Evolutionary conservation across 2,329 filamentous ascomycete genomes (phyloP).

Genomic region (Teratosphaeriaceae sp.): DNA sequence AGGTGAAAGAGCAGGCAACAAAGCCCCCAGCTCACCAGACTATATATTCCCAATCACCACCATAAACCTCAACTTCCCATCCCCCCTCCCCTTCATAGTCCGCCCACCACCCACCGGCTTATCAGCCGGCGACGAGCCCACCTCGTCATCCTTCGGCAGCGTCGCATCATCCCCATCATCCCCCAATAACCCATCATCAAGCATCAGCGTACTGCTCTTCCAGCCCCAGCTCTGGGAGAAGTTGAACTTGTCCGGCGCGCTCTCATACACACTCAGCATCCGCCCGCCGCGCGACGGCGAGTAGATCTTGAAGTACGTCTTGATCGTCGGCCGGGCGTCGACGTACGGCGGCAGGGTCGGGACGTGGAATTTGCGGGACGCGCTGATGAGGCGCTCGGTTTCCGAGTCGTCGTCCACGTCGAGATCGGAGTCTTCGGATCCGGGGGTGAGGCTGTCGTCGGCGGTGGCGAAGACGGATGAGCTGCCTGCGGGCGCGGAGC

Average conservation of each 20-base stretch:
- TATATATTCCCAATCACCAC: slow-evolving; percentile 50
- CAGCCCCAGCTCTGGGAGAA: slow-evolving; percentile 56
- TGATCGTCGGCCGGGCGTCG: slow-evolving; percentile 50
- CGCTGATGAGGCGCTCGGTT: slow-evolving; percentile 1
- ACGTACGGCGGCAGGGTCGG: slow-evolving; percentile 48
- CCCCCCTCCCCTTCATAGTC: slow-evolving; percentile 34
- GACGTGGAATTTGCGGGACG: slow-evolving; percentile 23
- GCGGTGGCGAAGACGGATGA: slow-evolving; percentile 10
- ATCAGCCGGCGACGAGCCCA: slow-evolving; percentile 13
- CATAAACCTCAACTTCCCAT: slow-evolving; percentile 52
- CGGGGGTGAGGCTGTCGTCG: slow-evolving; percentile 3
- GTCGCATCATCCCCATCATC: slow-evolving; percentile 25
- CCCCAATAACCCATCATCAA: slow-evolving; percentile 40
- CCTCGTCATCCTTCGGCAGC: slow-evolving; percentile 31
- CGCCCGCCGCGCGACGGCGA: slow-evolving; percentile 52
- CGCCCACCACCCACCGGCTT: slow-evolving; percentile 12
- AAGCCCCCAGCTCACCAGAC: too few relatives aligned
- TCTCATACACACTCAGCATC: slow-evolving; percentile 53
- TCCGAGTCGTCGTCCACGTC: slow-evolving; percentile 18
- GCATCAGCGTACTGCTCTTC: slow-evolving; percentile 54
- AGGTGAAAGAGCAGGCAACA: too few relatives aligned
- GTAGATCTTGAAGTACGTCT: slow-evolving; percentile 58
- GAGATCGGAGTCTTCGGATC: slow-evolving; percentile 11
- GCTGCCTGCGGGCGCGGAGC: neutral
- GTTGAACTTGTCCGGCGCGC: slow-evolving; percentile 52